Evolutionary conservation across 257 asterid genomes (phyloP).

Genomic region (Solanum dulcamara): DNA sequence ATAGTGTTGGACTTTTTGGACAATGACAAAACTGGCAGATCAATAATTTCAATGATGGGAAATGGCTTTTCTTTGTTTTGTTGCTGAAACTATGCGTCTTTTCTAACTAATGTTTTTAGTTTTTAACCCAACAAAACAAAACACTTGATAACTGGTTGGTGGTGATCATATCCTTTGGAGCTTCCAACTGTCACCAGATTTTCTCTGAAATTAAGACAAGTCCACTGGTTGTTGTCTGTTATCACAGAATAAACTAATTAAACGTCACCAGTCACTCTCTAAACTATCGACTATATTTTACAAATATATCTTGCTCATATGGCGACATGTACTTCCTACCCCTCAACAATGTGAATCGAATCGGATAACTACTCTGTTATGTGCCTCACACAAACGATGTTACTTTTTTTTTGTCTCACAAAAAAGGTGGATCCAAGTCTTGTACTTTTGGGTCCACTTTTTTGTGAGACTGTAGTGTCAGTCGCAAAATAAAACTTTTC

Average conservation of each 20-base stretch:
- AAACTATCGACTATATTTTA: not conserved
- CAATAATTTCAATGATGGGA: not conserved
- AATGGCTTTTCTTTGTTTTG: not conserved
- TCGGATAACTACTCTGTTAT: too few species aligned
- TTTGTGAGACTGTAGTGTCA: not conserved
- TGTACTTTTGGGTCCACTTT: not conserved
- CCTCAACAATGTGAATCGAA: not conserved
- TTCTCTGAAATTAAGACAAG: not conserved
- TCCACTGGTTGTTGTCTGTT: not conserved
- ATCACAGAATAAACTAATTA: not conserved
- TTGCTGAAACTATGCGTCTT: not conserved
- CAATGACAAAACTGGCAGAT: slow-evolving; percentile 3
- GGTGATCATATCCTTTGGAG: not conserved
- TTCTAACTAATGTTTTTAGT: not conserved
- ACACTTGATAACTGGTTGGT: not conserved
- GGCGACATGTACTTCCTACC: not conserved
- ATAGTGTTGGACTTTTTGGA: not conserved
- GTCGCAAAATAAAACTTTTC: not conserved
- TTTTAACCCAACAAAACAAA: not conserved
- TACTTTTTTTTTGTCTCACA: not conserved
- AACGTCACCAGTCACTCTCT: not conserved
- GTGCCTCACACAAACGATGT: not conserved
- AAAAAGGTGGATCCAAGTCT: not conserved
- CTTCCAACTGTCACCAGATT: not conserved
- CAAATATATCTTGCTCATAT: not conserved